These are phyloP conservation scores for Aethionema arabicum DNA, from an alignment of 345 rosid species.

Conservation along the genomic window DNA sequence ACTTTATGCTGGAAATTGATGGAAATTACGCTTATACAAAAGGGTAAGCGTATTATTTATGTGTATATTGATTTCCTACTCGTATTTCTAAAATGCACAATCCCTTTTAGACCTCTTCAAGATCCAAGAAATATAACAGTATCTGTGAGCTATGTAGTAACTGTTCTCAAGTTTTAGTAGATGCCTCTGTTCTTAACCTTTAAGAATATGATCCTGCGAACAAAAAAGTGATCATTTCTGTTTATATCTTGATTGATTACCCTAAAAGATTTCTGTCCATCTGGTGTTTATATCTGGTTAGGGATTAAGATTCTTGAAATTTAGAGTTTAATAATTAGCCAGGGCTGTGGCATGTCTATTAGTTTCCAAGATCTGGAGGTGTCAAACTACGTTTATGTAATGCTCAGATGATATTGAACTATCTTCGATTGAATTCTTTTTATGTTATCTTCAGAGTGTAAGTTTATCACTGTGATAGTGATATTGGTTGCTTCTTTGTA, in stretches of 20 bases:
- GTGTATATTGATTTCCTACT: not conserved
- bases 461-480: constrained; percentile 9
- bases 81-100: not conserved
- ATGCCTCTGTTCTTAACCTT: constrained; percentile 10
- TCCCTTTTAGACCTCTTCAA: not conserved
- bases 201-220: not conserved
- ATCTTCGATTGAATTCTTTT: constrained; percentile 5
- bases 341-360: constrained; percentile 19
- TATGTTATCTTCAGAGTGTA: constrained; percentile 27
- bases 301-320: not conserved
- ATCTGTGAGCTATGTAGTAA: not conserved
- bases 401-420: constrained; percentile 18
- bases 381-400: constrained; percentile 7
- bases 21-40: constrained; percentile 77
- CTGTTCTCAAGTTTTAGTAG: constrained; percentile 12
- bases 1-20: constrained; percentile 82
- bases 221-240: not conserved
- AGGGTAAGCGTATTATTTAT: constrained; percentile 51
- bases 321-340: constrained; percentile 11
- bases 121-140: constrained; percentile 7
- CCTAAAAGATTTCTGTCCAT: not conserved
- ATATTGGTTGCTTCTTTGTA: constrained; percentile 31
- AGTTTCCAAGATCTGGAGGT: constrained; percentile 1
- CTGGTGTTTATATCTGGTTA: constrained; percentile 1
- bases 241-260: not conserved